Evolutionary conservation across 2,329 filamentous ascomycete species (phyloP).

Genomic region (Cladosporium sp.): DNA sequence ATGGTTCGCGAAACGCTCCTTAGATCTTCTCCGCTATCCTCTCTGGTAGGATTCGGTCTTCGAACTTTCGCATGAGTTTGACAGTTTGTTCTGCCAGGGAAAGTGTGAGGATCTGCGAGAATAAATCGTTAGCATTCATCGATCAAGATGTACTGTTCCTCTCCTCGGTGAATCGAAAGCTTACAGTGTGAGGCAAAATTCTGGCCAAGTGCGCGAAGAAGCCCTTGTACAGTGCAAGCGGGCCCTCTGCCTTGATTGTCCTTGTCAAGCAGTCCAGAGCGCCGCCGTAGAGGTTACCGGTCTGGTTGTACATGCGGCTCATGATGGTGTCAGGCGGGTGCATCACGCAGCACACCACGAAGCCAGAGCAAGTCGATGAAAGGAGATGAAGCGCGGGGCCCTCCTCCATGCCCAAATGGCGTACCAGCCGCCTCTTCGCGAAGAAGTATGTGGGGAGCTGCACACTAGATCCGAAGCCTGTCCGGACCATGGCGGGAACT

Average conservation of each 20-base stretch:
- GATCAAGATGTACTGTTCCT: no score
- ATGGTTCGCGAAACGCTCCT: background rate
- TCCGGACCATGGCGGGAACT: constrained; percentile 90
- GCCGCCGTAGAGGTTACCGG: constrained; percentile 91
- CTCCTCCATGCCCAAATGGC: constrained; percentile 85
- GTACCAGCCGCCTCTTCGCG: constrained; percentile 81
- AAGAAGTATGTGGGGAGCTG: constrained; percentile 98
- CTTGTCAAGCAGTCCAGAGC: constrained; percentile 90
- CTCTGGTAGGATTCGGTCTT: constrained; percentile 53
- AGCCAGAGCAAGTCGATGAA: constrained; percentile 85
- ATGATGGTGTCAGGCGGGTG: constrained; percentile 99
- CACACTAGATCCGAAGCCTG: constrained; percentile 91
- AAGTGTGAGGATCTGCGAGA: constrained; percentile 73
- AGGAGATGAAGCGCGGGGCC: constrained; percentile 84
- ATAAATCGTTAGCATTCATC: constrained; percentile 24
- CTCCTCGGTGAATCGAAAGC: constrained; percentile 26
- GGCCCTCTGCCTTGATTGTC: constrained; percentile 85
- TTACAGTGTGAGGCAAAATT: constrained; percentile 86
- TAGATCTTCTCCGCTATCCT: constrained; percentile 29
- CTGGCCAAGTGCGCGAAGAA: constrained; percentile 92
- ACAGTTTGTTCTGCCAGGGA: constrained; percentile 94
- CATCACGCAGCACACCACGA: constrained; percentile 97
- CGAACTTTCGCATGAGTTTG: constrained; percentile 79
- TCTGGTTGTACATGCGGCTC: constrained; percentile 98
- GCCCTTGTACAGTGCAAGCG: constrained; percentile 95